Evolutionary conservation across 129 eudicot genomes (phyloP), one percentile per base, ranked within the genome.

Genomic region (Artemisia annua): DNA sequence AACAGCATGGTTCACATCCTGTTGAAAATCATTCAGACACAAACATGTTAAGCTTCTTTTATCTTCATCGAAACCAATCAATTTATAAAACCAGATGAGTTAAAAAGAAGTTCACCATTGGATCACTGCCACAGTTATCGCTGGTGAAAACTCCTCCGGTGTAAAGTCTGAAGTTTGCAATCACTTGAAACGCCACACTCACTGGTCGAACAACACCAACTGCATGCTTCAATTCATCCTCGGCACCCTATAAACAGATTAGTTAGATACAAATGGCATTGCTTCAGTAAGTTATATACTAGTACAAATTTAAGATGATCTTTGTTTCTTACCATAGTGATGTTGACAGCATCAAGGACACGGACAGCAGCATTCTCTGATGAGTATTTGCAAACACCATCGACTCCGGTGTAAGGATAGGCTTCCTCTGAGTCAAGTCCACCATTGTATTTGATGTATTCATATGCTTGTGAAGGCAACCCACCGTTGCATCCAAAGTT

Each of bases 1-100:
- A 69, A 95, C 99, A 17, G 99, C 99, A 79, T 91, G 97, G 85
- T 95, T 95, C 84, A 95, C 99, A 72, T 95, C 99, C 99, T 95
- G 84, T 86, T 73, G 66, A 58, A 58, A 22, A 70, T 11, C 59
- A 14, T 13, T 17, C 56, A 46, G 71, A 54, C 65, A 61, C 70
- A 57, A 69, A 75, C 46, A 7, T 11, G 11, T 39, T 1, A 0
- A 39, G 46, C 1, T 39, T 39, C 9, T 39, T 39, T 39, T 0
- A 39, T 39, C 46, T 39, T 39, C 1, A 39, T 39, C 11, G 10
- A 39, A 39, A 39, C 14, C 52, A 52, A 15, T 24, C 26, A 58
- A 63, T 64, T 39, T 12, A 20, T 18, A 28, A 6, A 30, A 49
- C 17, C 55, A 19, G 48, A 18, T 3, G 43, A 22, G 71, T 2